Conservation (phyloP, 75 land plant genomes). For the Azolla pinnata region DNA sequence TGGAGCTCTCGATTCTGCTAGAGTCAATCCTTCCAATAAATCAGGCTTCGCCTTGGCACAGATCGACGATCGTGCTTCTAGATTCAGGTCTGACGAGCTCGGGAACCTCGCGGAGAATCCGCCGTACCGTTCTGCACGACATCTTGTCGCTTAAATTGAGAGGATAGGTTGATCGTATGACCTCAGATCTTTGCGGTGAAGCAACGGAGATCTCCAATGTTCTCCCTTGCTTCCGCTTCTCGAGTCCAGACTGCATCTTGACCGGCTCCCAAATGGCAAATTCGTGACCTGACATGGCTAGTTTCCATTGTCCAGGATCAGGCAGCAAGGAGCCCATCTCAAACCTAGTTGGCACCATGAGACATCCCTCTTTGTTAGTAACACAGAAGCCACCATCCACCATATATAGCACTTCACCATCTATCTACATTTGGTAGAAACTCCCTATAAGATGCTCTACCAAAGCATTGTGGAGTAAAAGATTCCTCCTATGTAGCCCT, state of each 20-base stretch:
- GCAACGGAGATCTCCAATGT: background rate
- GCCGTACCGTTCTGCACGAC: constrained; percentile 12
- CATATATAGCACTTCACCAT: background rate
- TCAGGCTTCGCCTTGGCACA: too few relatives aligned
- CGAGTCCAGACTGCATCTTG: background rate
- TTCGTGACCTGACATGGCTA: constrained; percentile 7
- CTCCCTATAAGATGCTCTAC: too few relatives aligned
- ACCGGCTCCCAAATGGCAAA: constrained; percentile 13
- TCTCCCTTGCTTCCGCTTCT: background rate
- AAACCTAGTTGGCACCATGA: constrained; percentile 4
- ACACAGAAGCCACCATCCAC: background rate
- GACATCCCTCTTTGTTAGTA: background rate
- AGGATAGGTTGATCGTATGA: background rate
- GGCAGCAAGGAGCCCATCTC: constrained; percentile 14
- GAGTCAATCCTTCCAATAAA: constrained; percentile 7
- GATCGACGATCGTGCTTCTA: too few relatives aligned
- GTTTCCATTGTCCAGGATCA: constrained; percentile 6
- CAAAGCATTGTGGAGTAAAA: too few relatives aligned
- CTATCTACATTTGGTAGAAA: background rate
- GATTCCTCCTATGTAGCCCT: too few relatives aligned
- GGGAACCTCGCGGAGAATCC: constrained; percentile 9
- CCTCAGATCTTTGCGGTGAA: background rate
- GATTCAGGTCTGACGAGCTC: constrained; percentile 2
- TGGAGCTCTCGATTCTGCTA: background rate
- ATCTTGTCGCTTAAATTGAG: constrained; percentile 8